Evolutionary conservation across 805 yeast genomes (phyloP), one percentile per base, ranked within the genome.

Genomic region (Peterozyma toletana): DNA sequence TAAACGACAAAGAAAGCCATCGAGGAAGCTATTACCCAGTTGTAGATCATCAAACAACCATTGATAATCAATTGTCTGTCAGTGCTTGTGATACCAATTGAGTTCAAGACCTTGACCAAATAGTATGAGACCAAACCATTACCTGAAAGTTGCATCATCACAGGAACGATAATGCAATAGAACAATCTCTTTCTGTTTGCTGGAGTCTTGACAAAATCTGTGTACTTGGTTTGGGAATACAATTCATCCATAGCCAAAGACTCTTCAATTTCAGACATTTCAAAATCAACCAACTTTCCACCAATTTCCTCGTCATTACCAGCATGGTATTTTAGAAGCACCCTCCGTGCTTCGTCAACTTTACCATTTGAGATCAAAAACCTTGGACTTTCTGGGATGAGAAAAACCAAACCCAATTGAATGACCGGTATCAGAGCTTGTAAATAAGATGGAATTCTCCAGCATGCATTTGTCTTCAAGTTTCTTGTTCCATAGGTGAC

Each of bases 361-460:
- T 76, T 65, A 45, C 71, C 72, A 44, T 72, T 67, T 16, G 78
- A 66, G 50, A 80, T 68, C 56, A 81, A 68, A 83, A 83, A 81
- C 73, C 87, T 76, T 54, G 88, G 86, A 5, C 86, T 80, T 57
- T 81, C 88, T 34, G 86, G 86, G 52, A 72, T 51, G 54, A 63
- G 48, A 27, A 33, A 67, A 34, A 70, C 47, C 27, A 66, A 53
- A 2, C 48, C 4, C 9, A 64, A 16, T 53, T 73, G 78, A 17
- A 70, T 16, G 3, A 67, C 17, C 2, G 83, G 79, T 49, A 72
- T 58, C 11, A 64, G 52, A 35, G 71, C 75, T 57, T 78, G 83
- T 36, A 77, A 47, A 40, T 66, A 66, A 11, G 78, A 64, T 35
- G 83, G 83, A 44, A 76, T 61, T 59, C 77, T 72, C 82, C 82